Base-by-base conservation (phyloP, 352 stramenopile species). In the Pythium insidiosum region DNA sequence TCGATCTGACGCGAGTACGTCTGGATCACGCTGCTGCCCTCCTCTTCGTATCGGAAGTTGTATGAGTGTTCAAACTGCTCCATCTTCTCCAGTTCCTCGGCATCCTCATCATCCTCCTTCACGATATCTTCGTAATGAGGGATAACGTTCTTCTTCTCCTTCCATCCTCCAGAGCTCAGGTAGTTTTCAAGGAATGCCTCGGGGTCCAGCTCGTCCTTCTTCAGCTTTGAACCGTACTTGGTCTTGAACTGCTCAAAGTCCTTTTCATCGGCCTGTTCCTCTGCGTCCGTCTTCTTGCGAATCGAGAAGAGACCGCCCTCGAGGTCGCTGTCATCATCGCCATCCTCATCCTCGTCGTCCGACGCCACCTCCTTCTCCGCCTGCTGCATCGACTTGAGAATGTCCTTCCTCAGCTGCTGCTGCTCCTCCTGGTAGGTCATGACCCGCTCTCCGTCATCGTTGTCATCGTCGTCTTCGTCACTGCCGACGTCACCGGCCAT, bases 21-120 rank as follows among this genome's bases (percentile, higher is more conserved):
- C 50, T 90, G 62, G 47, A 97, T 94, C 22, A 90, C 40, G 5
- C 76, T 76, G 23, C 77, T 85, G 25, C 78, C 88, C 39, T 95
- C 90, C 66, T 99, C 91, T 68, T 99, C 97, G 58, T 98, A 99
- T 16, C 97, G 90, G 61, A 99, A 99, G 65, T 99, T 99, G 78
- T 99, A 99, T 29, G 94, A 88, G 50, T 95, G 85, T 65, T 99
- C 97, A 67, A 98, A 99, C 20, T 94, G 83, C 50, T 99, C 97
- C 10, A 88, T 89, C 40, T 90, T 84, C 34, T 99, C 93, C 15
- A 98, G 56, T 45, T 86, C 88, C 38, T 97, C 86, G 7, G 84
- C 79, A 41, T 97, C 85, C 34, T 94, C 84, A 11, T 92, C 77
- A 28, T 95, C 82, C 29, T 95, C 79, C 28, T 90, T 78, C 6